These are phyloP conservation scores for Gentiana dahurica DNA, from an alignment of 257 asterid genomes.

Conservation along the genomic window DNA sequence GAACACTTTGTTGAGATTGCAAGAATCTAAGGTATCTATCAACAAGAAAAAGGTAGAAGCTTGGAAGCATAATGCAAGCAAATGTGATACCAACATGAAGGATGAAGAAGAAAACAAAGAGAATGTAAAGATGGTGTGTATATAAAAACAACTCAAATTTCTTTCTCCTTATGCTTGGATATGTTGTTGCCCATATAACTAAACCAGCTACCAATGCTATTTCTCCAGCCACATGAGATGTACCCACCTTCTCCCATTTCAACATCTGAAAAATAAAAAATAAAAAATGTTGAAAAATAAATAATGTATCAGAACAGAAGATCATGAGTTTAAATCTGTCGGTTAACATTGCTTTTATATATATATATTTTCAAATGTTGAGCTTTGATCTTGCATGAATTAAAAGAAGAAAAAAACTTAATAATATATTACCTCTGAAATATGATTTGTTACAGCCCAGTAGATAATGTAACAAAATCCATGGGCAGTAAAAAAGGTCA, in stretches of 20 bases:
- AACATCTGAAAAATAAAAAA: conserved; percentile 35
- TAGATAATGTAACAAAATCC: conserved; percentile 36
- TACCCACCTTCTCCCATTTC: conserved; percentile 39
- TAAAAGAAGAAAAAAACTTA: not conserved
- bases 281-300: not conserved
- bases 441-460: conserved; percentile 41
- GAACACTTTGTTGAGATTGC: conserved; percentile 48
- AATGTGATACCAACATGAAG: conserved; percentile 53
- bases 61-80: conserved; percentile 51
- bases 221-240: not conserved
- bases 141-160: conserved; percentile 72
- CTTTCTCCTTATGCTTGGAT: conserved; percentile 54
- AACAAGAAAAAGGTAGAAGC: conserved; percentile 65
- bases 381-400: too few species aligned
- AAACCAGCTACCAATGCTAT: conserved; percentile 44
- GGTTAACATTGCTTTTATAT: too few species aligned
- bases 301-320: too few species aligned
- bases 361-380: not conserved
- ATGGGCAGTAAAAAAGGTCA: conserved; percentile 61
- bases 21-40: conserved; percentile 65
- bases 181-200: conserved; percentile 51
- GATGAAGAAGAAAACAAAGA: conserved; percentile 58
- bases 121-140: conserved; percentile 62
- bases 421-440: conserved; percentile 26
- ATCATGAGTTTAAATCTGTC: too few species aligned